A percentile compares a stretch with the other conserved stretches of the same genome.
Conservation (phyloP, 306 rosid genomes). For the Quercus dentata region DNA sequence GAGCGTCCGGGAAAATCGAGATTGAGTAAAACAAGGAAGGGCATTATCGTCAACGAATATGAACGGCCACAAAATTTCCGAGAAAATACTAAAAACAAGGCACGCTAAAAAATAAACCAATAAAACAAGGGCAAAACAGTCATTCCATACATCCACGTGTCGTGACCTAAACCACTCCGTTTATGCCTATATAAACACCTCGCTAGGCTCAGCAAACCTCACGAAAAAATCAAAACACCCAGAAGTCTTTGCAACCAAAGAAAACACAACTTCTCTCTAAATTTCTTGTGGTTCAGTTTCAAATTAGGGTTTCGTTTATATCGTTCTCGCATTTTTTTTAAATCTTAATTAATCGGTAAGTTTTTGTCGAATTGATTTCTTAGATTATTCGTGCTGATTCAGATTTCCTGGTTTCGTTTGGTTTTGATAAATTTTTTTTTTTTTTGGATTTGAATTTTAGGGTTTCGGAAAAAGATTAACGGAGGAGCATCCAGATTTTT, state of each 20-base stretch:
- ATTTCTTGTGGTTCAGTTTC: background rate
- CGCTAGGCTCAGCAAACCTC: accelerated
- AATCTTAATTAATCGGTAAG: background rate
- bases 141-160: background rate
- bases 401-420: background rate
- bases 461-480: background rate
- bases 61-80: background rate
- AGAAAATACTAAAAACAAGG: background rate
- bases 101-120: background rate
- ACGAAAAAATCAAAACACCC: background rate
- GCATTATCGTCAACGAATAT: background rate
- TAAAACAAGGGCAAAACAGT: background rate
- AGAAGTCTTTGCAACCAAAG: background rate
- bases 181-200: background rate
- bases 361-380: background rate
- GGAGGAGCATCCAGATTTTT: background rate
- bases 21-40: background rate
- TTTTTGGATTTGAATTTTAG: background rate
- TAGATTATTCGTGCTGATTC: too few species aligned
- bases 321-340: too few species aligned
- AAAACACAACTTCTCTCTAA: background rate
- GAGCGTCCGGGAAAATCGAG: background rate
- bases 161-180: background rate
- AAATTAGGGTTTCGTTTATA: background rate
- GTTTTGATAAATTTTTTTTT: background rate